These are phyloP conservation scores for Chlorella ohadii DNA, from an alignment of 139 green algal genomes.

Conservation along the genomic window DNA sequence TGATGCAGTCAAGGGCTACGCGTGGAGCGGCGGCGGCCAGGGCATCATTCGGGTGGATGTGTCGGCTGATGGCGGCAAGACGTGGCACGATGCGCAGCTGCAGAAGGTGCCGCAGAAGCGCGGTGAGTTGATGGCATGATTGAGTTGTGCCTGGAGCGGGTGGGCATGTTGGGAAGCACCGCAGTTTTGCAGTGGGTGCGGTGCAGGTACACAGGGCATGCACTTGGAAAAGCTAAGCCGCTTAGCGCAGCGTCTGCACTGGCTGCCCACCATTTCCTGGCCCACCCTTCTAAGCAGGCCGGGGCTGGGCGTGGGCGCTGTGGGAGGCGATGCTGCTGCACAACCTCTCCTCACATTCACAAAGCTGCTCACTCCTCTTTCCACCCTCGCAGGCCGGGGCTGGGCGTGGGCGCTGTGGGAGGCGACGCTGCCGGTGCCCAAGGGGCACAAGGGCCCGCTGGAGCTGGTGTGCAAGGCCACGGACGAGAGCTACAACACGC, in stretches of 20 bases:
- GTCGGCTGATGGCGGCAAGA: slow-evolving; percentile 77
- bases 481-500: slow-evolving; percentile 79
- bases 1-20: slow-evolving; percentile 71
- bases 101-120: slow-evolving; percentile 27
- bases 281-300: not conserved
- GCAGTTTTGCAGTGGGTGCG: no score
- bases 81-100: slow-evolving; percentile 68
- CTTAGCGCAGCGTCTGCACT: no score
- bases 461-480: slow-evolving; percentile 64
- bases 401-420: slow-evolving; percentile 88
- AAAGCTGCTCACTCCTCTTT: not conserved
- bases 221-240: no score
- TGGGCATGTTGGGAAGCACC: no score
- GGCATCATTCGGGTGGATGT: slow-evolving; percentile 88
- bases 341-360: no score
- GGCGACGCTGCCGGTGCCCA: slow-evolving; percentile 60
- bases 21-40: slow-evolving; percentile 80
- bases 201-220: no score
- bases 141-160: no score
- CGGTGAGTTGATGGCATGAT: no score
- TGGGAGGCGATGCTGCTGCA: slow-evolving; percentile 70
- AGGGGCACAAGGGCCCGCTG: slow-evolving; percentile 49
- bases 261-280: no score
- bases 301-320: slow-evolving; percentile 81
- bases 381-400: slow-evolving; percentile 19